Conservation (phyloP, 169 alveolate genomes). For the Plasmodium reichenowi region DNA sequence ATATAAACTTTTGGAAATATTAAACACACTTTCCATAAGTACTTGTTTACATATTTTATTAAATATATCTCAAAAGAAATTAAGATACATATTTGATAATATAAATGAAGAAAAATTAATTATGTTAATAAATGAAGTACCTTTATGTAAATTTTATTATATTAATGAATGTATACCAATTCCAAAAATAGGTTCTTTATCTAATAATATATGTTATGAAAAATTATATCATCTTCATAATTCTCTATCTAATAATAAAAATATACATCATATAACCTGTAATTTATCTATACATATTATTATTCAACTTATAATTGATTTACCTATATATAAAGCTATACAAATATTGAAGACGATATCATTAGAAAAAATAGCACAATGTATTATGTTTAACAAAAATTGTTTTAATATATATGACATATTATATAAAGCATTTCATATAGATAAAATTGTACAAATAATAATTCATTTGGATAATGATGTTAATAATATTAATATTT, state of each 20-base stretch:
- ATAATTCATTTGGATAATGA: conserved; percentile 15
- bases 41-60: conserved; percentile 35
- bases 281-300: conserved; percentile 15
- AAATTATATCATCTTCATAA: conserved; percentile 43
- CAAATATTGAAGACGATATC: conserved; percentile 29
- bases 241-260: conserved; percentile 4
- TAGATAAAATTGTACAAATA: conserved; percentile 36
- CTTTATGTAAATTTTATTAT: conserved; percentile 58
- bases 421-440: conserved; percentile 28
- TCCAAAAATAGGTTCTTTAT: conserved; percentile 22
- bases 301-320: conserved; percentile 28
- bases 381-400: conserved; percentile 9
- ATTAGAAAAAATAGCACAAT: conserved; percentile 22
- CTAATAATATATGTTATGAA: conserved; percentile 36
- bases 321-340: conserved; percentile 62
- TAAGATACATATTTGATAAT: conserved; percentile 30
- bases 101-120: conserved; percentile 19
- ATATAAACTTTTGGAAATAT: conserved; percentile 31
- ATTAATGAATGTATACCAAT: conserved; percentile 54
- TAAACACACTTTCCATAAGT: conserved; percentile 34
- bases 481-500: conserved; percentile 10
- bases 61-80: conserved; percentile 37
- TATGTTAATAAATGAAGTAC: conserved; percentile 39
- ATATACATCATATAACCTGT: conserved; percentile 19
- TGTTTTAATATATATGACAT: conserved; percentile 10